A percentile compares a stretch with the other conserved stretches of the same genome.
Conservation (phyloP, 441 rosid genomes). For the Erysimum cheiri region DNA sequence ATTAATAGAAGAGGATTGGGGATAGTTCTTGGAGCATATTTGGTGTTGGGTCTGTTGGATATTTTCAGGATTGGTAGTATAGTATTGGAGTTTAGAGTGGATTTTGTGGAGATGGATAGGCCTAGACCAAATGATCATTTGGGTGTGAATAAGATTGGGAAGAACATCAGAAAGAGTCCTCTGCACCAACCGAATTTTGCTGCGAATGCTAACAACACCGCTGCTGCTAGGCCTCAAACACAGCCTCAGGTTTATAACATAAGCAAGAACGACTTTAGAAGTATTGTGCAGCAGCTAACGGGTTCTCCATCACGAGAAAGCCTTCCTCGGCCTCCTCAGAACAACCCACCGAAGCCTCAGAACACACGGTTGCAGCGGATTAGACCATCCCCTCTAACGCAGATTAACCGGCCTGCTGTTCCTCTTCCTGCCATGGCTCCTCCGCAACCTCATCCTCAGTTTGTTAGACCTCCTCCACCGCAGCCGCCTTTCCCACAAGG, state of each 20-base stretch:
- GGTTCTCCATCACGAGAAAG: conserved; percentile 88
- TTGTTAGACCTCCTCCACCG: conserved; percentile 29
- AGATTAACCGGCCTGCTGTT: conserved; percentile 61
- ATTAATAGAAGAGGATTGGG: not conserved
- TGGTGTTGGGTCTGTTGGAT: conserved; percentile 27
- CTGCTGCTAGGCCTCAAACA: conserved; percentile 43
- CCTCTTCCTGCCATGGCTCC: conserved; percentile 41
- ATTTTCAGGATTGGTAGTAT: conserved; percentile 21
- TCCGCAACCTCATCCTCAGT: conserved; percentile 31
- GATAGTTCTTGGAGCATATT: conserved; percentile 15
- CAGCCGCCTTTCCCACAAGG: conserved; percentile 30
- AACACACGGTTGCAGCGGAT: conserved; percentile 73
- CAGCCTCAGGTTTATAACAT: conserved; percentile 97
- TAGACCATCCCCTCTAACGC: conserved; percentile 74
- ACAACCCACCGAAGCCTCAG: conserved; percentile 70
- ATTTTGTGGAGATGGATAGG: conserved; percentile 61
- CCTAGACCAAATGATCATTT: conserved; percentile 72
- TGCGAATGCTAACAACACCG: conserved; percentile 13
- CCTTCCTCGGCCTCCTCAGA: conserved; percentile 79
- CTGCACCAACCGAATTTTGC: conserved; percentile 77
- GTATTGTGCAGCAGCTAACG: conserved; percentile 86
- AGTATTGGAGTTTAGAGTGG: conserved; percentile 11
- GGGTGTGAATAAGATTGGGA: conserved; percentile 87
- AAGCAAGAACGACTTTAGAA: conserved; percentile 87
- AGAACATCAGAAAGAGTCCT: conserved; percentile 82